phyloP scores from a whole-genome alignment of 163 green algal genomes.

The Prototheca wickerhamii region DNA sequence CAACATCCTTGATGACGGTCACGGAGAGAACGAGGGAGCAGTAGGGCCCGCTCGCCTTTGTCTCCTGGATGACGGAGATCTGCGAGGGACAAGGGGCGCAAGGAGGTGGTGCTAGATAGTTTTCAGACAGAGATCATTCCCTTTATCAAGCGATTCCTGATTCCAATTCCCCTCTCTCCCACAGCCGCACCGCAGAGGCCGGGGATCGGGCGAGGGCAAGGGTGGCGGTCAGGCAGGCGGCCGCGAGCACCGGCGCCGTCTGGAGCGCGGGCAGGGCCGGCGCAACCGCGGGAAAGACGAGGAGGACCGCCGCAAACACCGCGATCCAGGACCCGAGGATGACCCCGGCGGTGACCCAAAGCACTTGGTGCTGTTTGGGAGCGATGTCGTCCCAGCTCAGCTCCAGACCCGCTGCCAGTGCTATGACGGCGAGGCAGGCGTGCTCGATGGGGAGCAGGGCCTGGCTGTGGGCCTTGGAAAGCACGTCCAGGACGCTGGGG shows the following conservation, averaged over 20 bases:
- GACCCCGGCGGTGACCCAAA: conserved; percentile 24
- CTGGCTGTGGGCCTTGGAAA: conserved; percentile 32
- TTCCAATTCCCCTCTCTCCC: no score
- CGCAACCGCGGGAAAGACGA: conserved; percentile 1
- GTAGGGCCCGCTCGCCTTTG: conserved; percentile 71
- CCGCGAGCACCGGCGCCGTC: conserved; percentile 24
- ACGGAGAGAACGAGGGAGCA: conserved; percentile 71
- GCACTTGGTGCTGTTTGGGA: conserved; percentile 28
- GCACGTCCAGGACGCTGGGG: conserved; percentile 47
- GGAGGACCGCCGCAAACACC: conserved; percentile 14
- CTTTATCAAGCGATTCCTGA: no score
- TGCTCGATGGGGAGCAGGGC: conserved; percentile 43
- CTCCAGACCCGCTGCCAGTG: conserved; percentile 70
- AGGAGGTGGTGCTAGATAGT: no score
- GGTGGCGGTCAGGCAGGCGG: conserved; percentile 56
- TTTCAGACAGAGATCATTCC: no score
- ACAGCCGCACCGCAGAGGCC: conserved; percentile 54
- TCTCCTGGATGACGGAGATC: conserved; percentile 81
- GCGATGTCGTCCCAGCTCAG: conserved; percentile 58
- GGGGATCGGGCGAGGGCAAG: conserved; percentile 79
- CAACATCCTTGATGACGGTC: conserved; percentile 85
- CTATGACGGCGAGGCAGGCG: conserved; percentile 60
- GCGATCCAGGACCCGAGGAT: conserved; percentile 22
- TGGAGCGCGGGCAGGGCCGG: conserved; percentile 15
- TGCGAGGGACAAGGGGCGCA: no score